Evolutionary conservation across 495 filamentous ascomycete species (phyloP).

Genomic region (Penicillium bialowiezense): DNA sequence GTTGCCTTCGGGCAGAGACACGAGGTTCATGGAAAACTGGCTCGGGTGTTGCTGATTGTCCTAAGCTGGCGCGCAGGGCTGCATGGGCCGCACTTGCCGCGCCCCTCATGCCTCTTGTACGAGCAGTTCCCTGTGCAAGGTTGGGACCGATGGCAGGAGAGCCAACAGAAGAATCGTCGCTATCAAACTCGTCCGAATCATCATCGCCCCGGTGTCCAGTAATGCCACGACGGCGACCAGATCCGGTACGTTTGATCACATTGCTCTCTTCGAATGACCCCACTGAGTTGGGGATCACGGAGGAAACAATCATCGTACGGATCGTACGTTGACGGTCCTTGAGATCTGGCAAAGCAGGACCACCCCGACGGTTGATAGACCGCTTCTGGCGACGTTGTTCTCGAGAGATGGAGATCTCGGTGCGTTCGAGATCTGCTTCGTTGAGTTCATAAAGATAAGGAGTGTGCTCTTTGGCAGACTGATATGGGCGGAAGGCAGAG

Average conservation of each 20-base stretch:
- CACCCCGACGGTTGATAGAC: constrained; percentile 88
- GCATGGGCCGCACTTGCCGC: constrained; percentile 79
- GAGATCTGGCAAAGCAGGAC: constrained; percentile 90
- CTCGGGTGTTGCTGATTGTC: constrained; percentile 89
- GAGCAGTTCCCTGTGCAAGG: constrained; percentile 71
- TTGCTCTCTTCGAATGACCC: constrained; percentile 76
- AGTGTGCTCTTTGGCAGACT: constrained; percentile 87
- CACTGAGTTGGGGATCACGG: constrained; percentile 84
- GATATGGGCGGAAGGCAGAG: constrained; percentile 80
- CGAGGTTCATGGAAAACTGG: constrained; percentile 66
- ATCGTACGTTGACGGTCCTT: constrained; percentile 93
- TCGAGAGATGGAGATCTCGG: constrained; percentile 86
- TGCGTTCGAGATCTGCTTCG: constrained; percentile 84
- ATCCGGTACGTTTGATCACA: constrained; percentile 73
- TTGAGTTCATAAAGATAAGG: constrained; percentile 93
- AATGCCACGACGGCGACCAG: constrained; percentile 44
- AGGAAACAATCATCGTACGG: constrained; percentile 84
- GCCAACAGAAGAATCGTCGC: constrained; percentile 80
- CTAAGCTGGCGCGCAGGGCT: constrained; percentile 68
- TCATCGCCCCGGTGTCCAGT: constrained; percentile 60
- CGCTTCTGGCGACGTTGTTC: constrained; percentile 93
- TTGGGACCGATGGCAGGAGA: constrained; percentile 73
- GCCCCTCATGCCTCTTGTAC: constrained; percentile 83
- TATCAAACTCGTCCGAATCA: constrained; percentile 83
- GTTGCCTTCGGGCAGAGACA: constrained; percentile 60